Percentiles rank a stretch among this genome's conserved stretches.
Evolutionary conservation across 2,329 filamentous ascomycete genomes (phyloP).

Genomic region (Hypoxylon sp.): DNA sequence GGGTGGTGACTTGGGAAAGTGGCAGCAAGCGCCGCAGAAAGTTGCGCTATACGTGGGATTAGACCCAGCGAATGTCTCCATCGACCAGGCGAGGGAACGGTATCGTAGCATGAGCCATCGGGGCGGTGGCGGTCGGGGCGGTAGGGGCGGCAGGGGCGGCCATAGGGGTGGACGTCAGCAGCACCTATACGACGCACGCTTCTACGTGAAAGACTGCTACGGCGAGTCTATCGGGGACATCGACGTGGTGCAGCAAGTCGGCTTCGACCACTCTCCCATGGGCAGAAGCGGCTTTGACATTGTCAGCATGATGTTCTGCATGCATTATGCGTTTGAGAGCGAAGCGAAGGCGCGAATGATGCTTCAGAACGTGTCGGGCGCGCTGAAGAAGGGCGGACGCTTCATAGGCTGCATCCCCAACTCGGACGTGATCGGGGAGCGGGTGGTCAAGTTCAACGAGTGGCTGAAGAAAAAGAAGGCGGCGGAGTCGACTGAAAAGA

Average conservation of each 20-base stretch:
- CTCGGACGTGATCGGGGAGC: slow-evolving; percentile 86
- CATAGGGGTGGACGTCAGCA: slow-evolving; percentile 59
- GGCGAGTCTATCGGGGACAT: slow-evolving; percentile 85
- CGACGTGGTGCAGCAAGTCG: slow-evolving; percentile 84
- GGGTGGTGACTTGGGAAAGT: slow-evolving; percentile 94
- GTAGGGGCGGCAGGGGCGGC: slow-evolving; percentile 51
- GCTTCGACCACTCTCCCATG: slow-evolving; percentile 83
- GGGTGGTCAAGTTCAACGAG: slow-evolving; percentile 82
- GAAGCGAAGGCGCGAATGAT: slow-evolving; percentile 91
- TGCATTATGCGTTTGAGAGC: slow-evolving; percentile 98
- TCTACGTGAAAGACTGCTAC: slow-evolving; percentile 93
- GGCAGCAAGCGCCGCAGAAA: slow-evolving; percentile 91
- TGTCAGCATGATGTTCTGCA: slow-evolving; percentile 99
- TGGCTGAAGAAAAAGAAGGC: slow-evolving; percentile 59
- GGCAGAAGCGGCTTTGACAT: slow-evolving; percentile 89
- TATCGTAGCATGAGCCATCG: slow-evolving; percentile 78
- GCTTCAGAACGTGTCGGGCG: slow-evolving; percentile 91
- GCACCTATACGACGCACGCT: slow-evolving; percentile 84
- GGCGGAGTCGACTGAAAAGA: slow-evolving; percentile 37
- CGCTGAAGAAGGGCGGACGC: slow-evolving; percentile 91
- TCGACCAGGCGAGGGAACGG: slow-evolving; percentile 88
- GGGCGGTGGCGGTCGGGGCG: slow-evolving; percentile 64
- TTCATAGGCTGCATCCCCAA: slow-evolving; percentile 98
- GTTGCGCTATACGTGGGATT: slow-evolving; percentile 95
- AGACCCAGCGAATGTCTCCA: slow-evolving; percentile 92